Evolutionary conservation across 441 rosid genomes (phyloP).

Genomic region (Codiaeum variegatum): DNA sequence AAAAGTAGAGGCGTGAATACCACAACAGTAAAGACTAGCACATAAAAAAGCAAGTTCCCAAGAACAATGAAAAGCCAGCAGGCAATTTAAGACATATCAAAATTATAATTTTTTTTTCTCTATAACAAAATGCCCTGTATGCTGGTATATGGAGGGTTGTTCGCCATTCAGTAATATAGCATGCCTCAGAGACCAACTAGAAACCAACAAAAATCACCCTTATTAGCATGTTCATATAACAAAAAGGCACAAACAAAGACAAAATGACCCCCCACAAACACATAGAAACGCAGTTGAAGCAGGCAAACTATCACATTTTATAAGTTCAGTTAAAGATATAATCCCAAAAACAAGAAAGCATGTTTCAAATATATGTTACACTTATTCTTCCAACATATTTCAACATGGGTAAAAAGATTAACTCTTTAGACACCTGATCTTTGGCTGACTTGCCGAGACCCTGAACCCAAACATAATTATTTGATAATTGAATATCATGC

Average conservation of each 20-base stretch:
- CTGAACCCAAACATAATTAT: background rate
- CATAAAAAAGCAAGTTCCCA: background rate
- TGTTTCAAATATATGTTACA: background rate
- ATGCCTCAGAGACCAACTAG: slow-evolving; percentile 32
- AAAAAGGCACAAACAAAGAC: slow-evolving; percentile 10
- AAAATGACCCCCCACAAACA: background rate
- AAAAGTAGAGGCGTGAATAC: background rate
- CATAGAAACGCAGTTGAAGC: background rate
- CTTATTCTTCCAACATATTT: background rate
- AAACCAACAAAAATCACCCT: slow-evolving; percentile 22
- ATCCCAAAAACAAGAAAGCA: slow-evolving; percentile 1
- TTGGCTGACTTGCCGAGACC: background rate
- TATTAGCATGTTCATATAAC: slow-evolving; percentile 9
- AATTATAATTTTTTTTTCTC: background rate
- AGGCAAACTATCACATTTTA: background rate
- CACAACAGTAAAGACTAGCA: background rate
- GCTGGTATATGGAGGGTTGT: slow-evolving; percentile 65
- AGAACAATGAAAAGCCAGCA: background rate
- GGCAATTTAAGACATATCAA: background rate
- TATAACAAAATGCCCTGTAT: slow-evolving; percentile 40
- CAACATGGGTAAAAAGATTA: background rate
- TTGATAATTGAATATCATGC: background rate
- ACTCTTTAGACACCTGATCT: background rate
- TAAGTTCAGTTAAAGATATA: slow-evolving; percentile 4
- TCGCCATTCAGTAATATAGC: slow-evolving; percentile 51